These are phyloP conservation scores for Psilocybe tampanensis DNA, from an alignment of 768 basidiomycete species.

Conservation along the genomic window DNA sequence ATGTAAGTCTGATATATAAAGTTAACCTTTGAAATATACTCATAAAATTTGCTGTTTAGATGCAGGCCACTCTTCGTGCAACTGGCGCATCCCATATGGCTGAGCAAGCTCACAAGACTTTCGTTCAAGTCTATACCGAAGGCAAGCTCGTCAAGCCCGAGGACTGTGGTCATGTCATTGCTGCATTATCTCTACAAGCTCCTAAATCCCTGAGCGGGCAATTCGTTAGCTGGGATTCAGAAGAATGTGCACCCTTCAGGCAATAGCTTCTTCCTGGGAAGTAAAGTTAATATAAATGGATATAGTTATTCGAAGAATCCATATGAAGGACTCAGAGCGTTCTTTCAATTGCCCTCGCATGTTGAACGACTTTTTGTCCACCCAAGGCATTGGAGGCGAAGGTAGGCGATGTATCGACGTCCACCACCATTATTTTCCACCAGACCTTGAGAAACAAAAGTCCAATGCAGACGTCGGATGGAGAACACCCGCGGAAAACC, in stretches of 20 bases:
- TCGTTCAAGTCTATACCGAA: conserved; percentile 56
- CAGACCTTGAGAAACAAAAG: conserved; percentile 48
- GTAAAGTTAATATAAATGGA: background rate
- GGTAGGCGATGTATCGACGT: conserved; percentile 53
- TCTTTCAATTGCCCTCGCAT: background rate
- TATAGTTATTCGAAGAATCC: background rate
- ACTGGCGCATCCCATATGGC: conserved; percentile 57
- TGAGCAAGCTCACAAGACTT: conserved; percentile 53
- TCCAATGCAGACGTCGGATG: conserved; percentile 55
- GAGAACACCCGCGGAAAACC: conserved; percentile 60
- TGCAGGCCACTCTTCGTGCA: conserved; percentile 64
- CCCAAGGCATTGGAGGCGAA: background rate
- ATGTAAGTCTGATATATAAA: conserved; percentile 44
- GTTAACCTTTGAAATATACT: background rate
- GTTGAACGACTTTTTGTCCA: background rate
- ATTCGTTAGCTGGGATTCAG: conserved; percentile 82
- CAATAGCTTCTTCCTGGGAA: conserved; percentile 13
- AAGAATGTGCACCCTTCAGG: conserved; percentile 63
- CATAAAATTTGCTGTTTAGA: conserved; percentile 42
- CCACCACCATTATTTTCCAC: conserved; percentile 78
- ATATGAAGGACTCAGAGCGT: background rate
- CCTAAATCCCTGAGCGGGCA: conserved; percentile 65
- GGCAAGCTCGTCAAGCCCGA: conserved; percentile 79
- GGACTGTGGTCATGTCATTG: conserved; percentile 78
- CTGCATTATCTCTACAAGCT: conserved; percentile 69